Base-by-base conservation (phyloP, 2,329 filamentous ascomycete species). In the Rachicladosporium sp. region DNA sequence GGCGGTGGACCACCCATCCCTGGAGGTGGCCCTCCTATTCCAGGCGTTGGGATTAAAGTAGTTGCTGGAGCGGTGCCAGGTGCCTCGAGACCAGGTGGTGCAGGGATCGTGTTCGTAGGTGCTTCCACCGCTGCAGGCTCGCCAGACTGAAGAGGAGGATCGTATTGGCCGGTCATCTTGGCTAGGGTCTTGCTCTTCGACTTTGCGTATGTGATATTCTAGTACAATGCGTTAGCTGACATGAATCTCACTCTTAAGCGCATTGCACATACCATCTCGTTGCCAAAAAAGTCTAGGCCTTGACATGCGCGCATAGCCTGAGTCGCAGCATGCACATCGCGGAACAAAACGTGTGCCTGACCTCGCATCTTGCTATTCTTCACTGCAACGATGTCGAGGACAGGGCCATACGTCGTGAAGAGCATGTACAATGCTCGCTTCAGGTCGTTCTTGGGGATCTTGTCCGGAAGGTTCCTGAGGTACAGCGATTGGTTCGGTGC, bases 351-450 rank as follows among this genome's bases (percentile, higher is more conserved):
- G 56, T 96, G 91, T 45, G 91, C 91, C 64, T 98, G 91, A 3
- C 91, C 91, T 36, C 91, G 81, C 88, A 96, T 95, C 65, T 86
- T 86, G 60, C 72, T 71, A 1, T 85, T 93, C 66, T 87, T 93
- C 51, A 95, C 70, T 23, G 85, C 84, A 36, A 95, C 82, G 12
- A 98, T 76, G 58, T 98, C 91, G 43, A 98, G 75, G 10, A 98
- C 82, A 1, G 86, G 78, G 31, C 91, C 91, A 58, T 94, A 93
- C 10, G 87, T 93, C 8, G 87, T 86, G 61, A 96, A 96, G 9
- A 96, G 74, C 61, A 87, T 83, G 66, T 98, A 98, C 23, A 98
- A 73, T 4, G 82, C 81, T 34, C 85, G 81, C 54, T 87, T 80
- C 32, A 98, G 66, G 59, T 96, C 88, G 45, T 76, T 70, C 62